Base-by-base conservation (phyloP, 2,329 filamentous ascomycete genomes). In the Stagonosporopsis rhizophila region DNA sequence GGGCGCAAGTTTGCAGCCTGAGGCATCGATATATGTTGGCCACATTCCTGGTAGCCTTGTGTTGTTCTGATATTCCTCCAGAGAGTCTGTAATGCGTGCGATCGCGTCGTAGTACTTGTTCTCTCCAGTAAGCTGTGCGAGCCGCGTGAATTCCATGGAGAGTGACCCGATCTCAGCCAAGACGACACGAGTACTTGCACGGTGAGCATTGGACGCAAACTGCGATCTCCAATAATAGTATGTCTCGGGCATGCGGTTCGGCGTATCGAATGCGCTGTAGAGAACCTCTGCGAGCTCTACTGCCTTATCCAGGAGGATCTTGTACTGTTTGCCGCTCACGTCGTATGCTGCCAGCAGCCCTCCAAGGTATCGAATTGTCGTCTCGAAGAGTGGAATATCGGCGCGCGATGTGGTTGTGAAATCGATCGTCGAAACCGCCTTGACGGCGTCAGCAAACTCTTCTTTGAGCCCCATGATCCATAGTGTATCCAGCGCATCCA, bases 401-500 rank as follows among this genome's bases (percentile, higher is more conserved):
- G 75, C 70, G 6, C 74, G 65, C 11, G 73, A 73, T 0, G 85
- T 83, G 2, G 75, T 80, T 1, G 83, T 82, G 68, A 89, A 90
- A 69, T 89, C 86, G 48, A 90, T 85, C 6, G 76, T 60, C 66
- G 82, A 77, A 6, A 86, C 82, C 1, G 84, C 85, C 48, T 80
- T 76, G 3, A 88, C 84, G 2, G 88, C 87, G 61, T 84, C 80
- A 28, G 85, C 80, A 66, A 91, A 91, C 55, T 91, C 88, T 0
- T 83, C 78, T 59, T 81, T 82, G 68, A 90, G 64, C 4, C 83
- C 88, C 83, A 91, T 87, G 61, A 91, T 88, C 87, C 88, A 90
- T 14, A 91, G 78, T n/a, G 86, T 86, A 69, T 91, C 89, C 48
- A 89, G 78, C 2, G 85, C 54, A 78, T 96, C 92, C 5, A 96